Conservation (phyloP, 73 alveolate genomes). For the Paramecium sexaurelia region DNA sequence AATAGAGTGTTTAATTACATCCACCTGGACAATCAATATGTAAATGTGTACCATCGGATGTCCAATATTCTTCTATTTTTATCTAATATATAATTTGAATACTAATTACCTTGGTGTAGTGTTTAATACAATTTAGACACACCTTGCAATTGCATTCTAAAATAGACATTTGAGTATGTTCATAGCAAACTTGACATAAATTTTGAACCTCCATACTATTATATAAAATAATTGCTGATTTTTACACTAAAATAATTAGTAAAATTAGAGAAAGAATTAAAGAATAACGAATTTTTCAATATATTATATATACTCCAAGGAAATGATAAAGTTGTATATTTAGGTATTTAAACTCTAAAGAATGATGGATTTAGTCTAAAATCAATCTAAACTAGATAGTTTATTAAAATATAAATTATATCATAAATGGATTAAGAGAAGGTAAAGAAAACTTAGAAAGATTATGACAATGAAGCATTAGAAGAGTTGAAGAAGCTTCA, state of each 20-base stretch:
- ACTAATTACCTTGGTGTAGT: neutral
- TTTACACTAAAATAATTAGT: neutral
- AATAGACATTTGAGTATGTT: neutral
- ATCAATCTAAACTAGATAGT: neutral
- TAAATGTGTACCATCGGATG: slow-evolving; percentile 6
- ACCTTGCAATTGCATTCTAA: slow-evolving; percentile 9
- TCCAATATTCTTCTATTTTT: slow-evolving; percentile 18
- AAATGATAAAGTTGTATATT: neutral
- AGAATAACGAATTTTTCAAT: neutral
- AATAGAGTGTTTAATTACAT: neutral
- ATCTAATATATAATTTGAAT: neutral
- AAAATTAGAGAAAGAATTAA: neutral
- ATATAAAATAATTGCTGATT: neutral
- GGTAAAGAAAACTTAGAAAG: neutral
- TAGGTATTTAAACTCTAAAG: neutral
- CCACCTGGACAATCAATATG: neutral
- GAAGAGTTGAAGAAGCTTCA: neutral
- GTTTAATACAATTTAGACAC: neutral
- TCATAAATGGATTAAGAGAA: neutral
- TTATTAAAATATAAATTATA: neutral
- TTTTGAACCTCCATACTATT: neutral
- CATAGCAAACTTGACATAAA: neutral
- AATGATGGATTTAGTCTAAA: neutral
- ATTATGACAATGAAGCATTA: neutral
- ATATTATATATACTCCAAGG: neutral